phyloP scores from a whole-genome alignment of 306 rosid species.

The Cicer judaicum region DNA sequence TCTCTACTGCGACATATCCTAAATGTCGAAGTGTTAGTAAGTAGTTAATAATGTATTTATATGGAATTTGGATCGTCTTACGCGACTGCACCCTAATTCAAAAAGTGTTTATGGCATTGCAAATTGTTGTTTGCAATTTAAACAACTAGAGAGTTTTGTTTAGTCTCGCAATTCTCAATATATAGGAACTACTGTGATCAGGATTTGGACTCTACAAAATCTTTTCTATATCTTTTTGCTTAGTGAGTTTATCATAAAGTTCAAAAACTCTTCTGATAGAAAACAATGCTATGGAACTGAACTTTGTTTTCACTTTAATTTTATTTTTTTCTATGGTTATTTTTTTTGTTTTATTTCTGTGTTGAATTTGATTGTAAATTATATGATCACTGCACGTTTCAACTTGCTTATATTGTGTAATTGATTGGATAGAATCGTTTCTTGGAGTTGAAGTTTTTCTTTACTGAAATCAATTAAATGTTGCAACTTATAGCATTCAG shows the following conservation, averaged over 20 bases:
- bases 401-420: conserved; percentile 27
- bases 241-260: conserved; percentile 14
- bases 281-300: conserved; percentile 4
- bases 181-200: conserved; percentile 23
- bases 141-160: conserved; percentile 44
- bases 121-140: conserved; percentile 53
- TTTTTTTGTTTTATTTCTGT: conserved; percentile 6
- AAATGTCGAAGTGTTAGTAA: background rate
- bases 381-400: background rate
- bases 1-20: background rate
- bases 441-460: conserved; percentile 28
- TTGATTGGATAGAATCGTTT: conserved; percentile 23
- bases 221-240: conserved; percentile 32
- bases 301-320: conserved; percentile 5
- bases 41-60: no score
- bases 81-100: no score
- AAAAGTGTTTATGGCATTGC: conserved; percentile 41
- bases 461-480: conserved; percentile 24
- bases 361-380: conserved; percentile 16
- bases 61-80: no score
- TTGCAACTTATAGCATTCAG: background rate
- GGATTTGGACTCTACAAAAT: conserved; percentile 36
- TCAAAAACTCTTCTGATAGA: conserved; percentile 32
- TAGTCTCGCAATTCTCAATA: conserved; percentile 46
- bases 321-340: background rate